Conservation (phyloP, 495 filamentous ascomycete species). For the Aspergillus kassunensis region DNA sequence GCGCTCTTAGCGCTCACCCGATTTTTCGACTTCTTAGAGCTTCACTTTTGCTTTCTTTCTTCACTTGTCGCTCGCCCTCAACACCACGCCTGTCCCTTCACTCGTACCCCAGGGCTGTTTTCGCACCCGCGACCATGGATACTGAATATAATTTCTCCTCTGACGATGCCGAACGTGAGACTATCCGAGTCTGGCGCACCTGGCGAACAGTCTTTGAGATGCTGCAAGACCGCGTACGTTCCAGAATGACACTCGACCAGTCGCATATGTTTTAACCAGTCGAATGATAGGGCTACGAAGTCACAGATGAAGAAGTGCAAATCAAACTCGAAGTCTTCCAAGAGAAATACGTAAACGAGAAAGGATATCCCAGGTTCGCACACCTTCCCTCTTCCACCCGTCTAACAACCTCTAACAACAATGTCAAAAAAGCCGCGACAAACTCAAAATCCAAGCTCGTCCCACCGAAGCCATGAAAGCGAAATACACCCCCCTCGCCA, state of each 20-base stretch:
- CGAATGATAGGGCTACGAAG: constrained; percentile 75
- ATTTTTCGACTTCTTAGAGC: constrained; percentile 24
- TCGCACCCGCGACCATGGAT: constrained; percentile 5
- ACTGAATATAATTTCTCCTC: constrained; percentile 44
- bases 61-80: background rate
- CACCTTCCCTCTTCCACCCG: background rate
- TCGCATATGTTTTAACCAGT: background rate
- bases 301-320: constrained; percentile 81
- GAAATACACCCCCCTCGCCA: constrained; percentile 71
- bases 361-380: constrained; percentile 68
- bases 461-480: constrained; percentile 78
- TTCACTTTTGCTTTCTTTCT: constrained; percentile 4
- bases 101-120: background rate
- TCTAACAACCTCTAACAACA: constrained; percentile 66
- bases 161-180: constrained; percentile 60
- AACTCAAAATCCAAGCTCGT: constrained; percentile 80
- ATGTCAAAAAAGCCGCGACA: constrained; percentile 61
- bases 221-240: constrained; percentile 69
- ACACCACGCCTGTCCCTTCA: too few species aligned
- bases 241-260: background rate
- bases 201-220: constrained; percentile 86
- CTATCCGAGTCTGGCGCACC: constrained; percentile 77
- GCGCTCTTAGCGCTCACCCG: constrained; percentile 28
- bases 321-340: constrained; percentile 76
- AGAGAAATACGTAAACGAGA: constrained; percentile 56